Percentiles rank a stretch among this genome's conserved stretches.
phyloP scores from a whole-genome alignment of 345 rosid species.

The Dimocarpus longan region DNA sequence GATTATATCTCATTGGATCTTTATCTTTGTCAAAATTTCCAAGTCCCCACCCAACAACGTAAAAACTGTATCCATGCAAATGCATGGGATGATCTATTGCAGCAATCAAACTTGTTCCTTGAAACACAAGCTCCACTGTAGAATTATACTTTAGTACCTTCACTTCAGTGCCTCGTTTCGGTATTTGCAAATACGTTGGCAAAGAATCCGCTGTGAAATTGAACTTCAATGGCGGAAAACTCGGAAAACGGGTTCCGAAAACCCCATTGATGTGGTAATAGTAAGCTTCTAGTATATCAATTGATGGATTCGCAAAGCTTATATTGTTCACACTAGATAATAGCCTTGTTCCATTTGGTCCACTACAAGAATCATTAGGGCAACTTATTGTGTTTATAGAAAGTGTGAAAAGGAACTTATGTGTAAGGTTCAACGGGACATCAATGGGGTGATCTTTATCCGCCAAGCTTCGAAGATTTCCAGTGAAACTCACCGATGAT shows the following conservation, averaged over 20 bases:
- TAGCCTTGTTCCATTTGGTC: slow-evolving; percentile 27
- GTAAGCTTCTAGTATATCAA: slow-evolving; percentile 46
- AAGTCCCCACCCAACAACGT: slow-evolving; percentile 51
- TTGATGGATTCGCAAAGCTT: slow-evolving; percentile 34
- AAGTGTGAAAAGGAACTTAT: slow-evolving; percentile 37
- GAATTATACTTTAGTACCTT: slow-evolving; percentile 27
- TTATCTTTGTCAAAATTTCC: slow-evolving; percentile 42
- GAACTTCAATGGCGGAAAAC: slow-evolving; percentile 30
- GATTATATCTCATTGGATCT: slow-evolving; percentile 39
- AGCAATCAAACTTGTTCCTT: slow-evolving; percentile 43
- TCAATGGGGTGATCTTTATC: slow-evolving; percentile 24
- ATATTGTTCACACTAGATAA: slow-evolving; percentile 51
- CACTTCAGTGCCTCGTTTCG: slow-evolving; percentile 28
- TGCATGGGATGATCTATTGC: slow-evolving; percentile 53
- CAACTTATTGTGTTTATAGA: slow-evolving; percentile 47
- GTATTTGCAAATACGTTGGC: background rate
- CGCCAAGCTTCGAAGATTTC: slow-evolving; percentile 28
- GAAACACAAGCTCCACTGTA: slow-evolving; percentile 44
- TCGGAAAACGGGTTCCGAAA: slow-evolving; percentile 30
- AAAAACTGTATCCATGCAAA: slow-evolving; percentile 51
- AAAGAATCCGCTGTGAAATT: slow-evolving; percentile 20
- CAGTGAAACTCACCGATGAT: slow-evolving; percentile 37
- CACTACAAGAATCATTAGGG: slow-evolving; percentile 26
- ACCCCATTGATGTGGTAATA: slow-evolving; percentile 28
- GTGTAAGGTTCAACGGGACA: slow-evolving; percentile 44